Conservation (phyloP, 495 filamentous ascomycete genomes). For the Podospora pseudopauciseta region DNA sequence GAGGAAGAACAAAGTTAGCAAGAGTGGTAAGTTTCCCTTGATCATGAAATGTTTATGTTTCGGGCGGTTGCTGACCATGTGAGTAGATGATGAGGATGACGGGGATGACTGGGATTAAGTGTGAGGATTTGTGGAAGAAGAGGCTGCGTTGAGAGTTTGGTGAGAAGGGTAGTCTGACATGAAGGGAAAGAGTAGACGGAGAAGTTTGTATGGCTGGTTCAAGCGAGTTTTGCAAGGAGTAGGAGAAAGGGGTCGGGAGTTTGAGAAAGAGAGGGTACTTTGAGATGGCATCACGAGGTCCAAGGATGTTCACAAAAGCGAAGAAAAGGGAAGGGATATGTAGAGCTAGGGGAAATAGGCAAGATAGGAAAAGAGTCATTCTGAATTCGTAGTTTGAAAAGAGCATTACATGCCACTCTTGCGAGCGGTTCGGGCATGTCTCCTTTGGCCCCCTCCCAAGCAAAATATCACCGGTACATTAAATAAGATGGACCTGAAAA, state of each 20-base stretch:
- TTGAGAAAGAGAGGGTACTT: too few relatives aligned
- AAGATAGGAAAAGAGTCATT: constrained; percentile 1
- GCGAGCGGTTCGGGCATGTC: too few relatives aligned
- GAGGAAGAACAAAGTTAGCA: constrained; percentile 83
- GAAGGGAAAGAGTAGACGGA: too few relatives aligned
- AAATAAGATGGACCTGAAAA: not conserved
- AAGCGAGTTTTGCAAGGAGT: too few relatives aligned
- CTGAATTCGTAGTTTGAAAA: not conserved
- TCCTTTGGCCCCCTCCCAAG: too few relatives aligned
- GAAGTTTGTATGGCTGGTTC: too few relatives aligned
- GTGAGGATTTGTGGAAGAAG: not conserved
- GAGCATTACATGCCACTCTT: too few relatives aligned
- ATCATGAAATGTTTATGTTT: constrained; percentile 4
- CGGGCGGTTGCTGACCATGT: constrained; percentile 19
- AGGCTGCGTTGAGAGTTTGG: not conserved
- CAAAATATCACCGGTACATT: too few relatives aligned
- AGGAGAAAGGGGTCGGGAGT: too few relatives aligned
- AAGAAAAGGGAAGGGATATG: not conserved
- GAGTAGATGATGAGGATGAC: constrained; percentile 74
- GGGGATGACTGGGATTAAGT: constrained; percentile 66
- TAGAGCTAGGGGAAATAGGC: not conserved
- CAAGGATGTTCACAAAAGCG: not conserved
- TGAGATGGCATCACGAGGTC: too few relatives aligned
- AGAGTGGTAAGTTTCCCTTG: constrained; percentile 71
- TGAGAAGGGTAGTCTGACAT: not conserved